Evolutionary conservation across 2,329 filamentous ascomycete genomes (phyloP).

Genomic region (Mycocentrospora acerina): DNA sequence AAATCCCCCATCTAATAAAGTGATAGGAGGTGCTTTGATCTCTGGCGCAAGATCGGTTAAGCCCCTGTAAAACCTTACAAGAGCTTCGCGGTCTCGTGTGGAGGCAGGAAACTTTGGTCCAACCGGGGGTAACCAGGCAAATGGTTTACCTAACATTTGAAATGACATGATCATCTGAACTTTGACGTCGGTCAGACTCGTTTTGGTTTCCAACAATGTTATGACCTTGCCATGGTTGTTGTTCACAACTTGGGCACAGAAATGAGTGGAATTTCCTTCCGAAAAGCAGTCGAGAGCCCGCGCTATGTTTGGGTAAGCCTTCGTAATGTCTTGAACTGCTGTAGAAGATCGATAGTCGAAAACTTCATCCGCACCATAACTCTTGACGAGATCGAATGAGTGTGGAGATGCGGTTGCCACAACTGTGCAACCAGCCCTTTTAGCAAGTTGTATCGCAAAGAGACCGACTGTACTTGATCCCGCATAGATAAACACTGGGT

Average conservation of each 20-base stretch:
- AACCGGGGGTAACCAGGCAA: no score
- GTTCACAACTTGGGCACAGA: constrained; percentile 28
- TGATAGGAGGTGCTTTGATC: no score
- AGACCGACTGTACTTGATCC: constrained; percentile 8
- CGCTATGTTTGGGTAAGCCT: constrained; percentile 21
- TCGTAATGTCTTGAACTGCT: constrained; percentile 3
- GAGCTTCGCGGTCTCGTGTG: no score
- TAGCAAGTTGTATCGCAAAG: constrained; percentile 9
- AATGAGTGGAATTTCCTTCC: constrained; percentile 30
- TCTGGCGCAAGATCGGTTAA: no score
- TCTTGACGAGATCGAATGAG: constrained; percentile 12
- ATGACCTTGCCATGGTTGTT: constrained; percentile 32
- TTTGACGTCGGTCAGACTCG: neutral
- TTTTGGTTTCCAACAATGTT: constrained; percentile 16
- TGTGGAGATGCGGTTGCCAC: constrained; percentile 11
- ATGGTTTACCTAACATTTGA: no score
- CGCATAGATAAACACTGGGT: constrained; percentile 6
- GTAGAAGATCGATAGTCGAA: constrained; percentile 42
- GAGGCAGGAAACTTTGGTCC: no score
- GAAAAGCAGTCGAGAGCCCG: constrained; percentile 37
- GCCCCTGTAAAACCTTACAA: no score
- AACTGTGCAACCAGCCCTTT: constrained; percentile 5
- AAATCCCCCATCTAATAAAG: no score
- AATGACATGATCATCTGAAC: no score
- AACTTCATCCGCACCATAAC: constrained; percentile 10